Base-by-base conservation (phyloP, 1,284 basidiomycete genomes). In the Cutaneotrichosporon curvatum region DNA sequence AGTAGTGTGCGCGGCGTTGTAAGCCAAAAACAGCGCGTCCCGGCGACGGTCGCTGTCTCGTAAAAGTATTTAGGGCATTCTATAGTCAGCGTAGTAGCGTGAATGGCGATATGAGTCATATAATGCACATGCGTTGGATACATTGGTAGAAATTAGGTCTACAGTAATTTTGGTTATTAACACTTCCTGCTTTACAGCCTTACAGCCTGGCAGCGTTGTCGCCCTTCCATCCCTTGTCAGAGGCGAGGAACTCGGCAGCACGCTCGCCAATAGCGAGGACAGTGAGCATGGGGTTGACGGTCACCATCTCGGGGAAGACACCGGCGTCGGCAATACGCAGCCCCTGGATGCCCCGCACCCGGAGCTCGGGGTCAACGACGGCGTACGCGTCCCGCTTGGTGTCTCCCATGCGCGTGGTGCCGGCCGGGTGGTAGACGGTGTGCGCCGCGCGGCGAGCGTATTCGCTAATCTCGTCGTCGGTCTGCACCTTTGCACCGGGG, bases 381-480 rank as follows among this genome's bases (percentile, higher is more conserved):
- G 52, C 52, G 15, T 21, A 8, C n/a, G n/a, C 6, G 43, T 48
- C 48, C n/a, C 12, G 16, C 4, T 20, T 15, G 9, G 14, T 15
- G 33, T 35, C 22, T 19, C 52, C 52, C 52, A 54, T 54, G 19
- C 40, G 39, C 25, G 45, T 50, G 16, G 52, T 54, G n/a, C 52
- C 52, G 1, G 52, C 52, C 2, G 52, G 52, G 37, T 54, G 52
- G 43, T 54, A 54, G n/a, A 54, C 52, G 22, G 52, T 54, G 40
- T 54, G 52, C 9, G 52, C 52, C 12, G 40, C 52, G 23, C 46
- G 45, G 40, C 52, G 52, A 1, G 52, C 52, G 34, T 54, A 54
- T 37, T 54, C 52, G 52, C 48, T 48, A 32, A 54, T 50, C 15
- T 40, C 40, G 40, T 50, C 48, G 46, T 54, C 52, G 16, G 39